Evolutionary conservation across 352 stramenopile species (phyloP).

Genomic region (Phytophthora macrochlamydospora): DNA sequence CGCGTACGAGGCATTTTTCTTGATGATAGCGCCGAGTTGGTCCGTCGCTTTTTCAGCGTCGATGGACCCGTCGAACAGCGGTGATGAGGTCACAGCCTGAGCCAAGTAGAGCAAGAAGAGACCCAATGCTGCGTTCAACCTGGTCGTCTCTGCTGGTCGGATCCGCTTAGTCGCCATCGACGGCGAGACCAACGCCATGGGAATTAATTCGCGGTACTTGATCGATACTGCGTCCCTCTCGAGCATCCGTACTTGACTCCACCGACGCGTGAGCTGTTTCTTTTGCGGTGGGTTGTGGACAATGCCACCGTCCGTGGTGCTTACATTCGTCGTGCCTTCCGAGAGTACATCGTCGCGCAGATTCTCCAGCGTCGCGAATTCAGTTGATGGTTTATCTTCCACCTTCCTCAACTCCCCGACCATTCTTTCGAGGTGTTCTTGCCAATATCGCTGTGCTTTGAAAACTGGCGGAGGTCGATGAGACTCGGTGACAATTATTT

Average conservation of each 20-base stretch:
- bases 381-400: too few species aligned
- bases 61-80: slow-evolving; percentile 39
- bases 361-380: too few species aligned
- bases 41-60: slow-evolving; percentile 35
- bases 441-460: too few species aligned
- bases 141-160: slow-evolving; percentile 21
- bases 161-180: background rate
- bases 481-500: too few species aligned
- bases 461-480: too few species aligned
- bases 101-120: slow-evolving; percentile 34
- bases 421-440: too few species aligned
- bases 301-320: too few species aligned
- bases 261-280: background rate
- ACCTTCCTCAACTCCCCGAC: too few species aligned
- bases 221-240: slow-evolving; percentile 32
- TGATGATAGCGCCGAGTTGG: slow-evolving; percentile 30
- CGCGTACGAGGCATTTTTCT: slow-evolving; percentile 43
- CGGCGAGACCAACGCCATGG: slow-evolving; percentile 10
- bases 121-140: slow-evolving; percentile 21
- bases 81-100: slow-evolving; percentile 31
- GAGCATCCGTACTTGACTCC: slow-evolving; percentile 17
- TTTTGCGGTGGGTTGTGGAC: too few species aligned
- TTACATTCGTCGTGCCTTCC: too few species aligned
- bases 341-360: too few species aligned
- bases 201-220: slow-evolving; percentile 22